phyloP scores from a whole-genome alignment of 108 stramenopile genomes.

The Schizochytrium sp. region DNA sequence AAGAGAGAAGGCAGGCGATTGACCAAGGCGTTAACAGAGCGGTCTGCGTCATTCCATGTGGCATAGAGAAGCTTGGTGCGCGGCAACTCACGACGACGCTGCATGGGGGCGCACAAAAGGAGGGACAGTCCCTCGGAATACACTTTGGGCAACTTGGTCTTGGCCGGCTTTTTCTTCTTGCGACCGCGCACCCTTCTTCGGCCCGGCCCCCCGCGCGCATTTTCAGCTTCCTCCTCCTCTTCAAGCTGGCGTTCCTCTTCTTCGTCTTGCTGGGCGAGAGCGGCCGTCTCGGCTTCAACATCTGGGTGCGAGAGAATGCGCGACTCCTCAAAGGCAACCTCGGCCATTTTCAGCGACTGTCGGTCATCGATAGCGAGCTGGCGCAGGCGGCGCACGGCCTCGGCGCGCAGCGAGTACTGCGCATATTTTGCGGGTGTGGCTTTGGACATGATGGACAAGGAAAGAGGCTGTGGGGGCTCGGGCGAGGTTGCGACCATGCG shows the following conservation, averaged over 20 bases:
- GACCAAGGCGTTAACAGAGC: not conserved
- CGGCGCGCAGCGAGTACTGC: constrained; percentile 10
- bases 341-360: not conserved
- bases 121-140: not conserved
- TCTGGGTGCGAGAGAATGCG: not conserved
- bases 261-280: not conserved
- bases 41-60: not conserved
- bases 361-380: not conserved
- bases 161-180: not conserved
- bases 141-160: not conserved
- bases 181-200: not conserved
- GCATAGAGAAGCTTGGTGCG: not conserved
- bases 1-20: not conserved
- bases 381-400: not conserved
- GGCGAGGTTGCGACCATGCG: not conserved
- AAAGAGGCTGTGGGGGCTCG: not conserved
- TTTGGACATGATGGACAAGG: not conserved
- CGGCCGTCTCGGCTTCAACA: not conserved
- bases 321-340: not conserved
- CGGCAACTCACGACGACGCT: not conserved
- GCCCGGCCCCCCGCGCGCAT: not conserved
- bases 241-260: not conserved
- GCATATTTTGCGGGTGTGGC: not conserved
- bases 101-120: not conserved
- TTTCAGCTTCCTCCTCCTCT: not conserved